These are phyloP conservation scores for Tuber microsphaerosporum DNA, from an alignment of 495 filamentous ascomycete species.

Conservation along the genomic window DNA sequence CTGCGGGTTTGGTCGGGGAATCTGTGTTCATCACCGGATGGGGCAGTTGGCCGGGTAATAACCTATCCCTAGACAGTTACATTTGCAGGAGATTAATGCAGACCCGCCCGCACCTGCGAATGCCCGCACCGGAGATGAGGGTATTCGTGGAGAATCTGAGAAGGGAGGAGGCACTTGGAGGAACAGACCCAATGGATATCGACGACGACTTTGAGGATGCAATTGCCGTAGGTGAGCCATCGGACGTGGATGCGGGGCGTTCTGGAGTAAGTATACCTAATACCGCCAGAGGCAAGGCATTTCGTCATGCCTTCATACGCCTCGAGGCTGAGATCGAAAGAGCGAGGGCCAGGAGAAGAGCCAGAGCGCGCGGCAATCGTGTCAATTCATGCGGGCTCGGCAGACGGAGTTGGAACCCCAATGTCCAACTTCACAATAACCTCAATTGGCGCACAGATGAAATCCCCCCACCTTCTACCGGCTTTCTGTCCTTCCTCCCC, in stretches of 20 bases:
- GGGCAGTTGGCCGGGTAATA: slow-evolving; percentile 6
- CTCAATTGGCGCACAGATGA: background rate
- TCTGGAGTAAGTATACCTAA: background rate
- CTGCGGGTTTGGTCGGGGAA: background rate
- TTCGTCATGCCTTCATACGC: background rate
- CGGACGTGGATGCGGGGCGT: background rate
- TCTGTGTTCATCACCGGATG: slow-evolving; percentile 8
- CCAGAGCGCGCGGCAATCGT: background rate
- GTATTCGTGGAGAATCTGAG: background rate
- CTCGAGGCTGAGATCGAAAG: background rate
- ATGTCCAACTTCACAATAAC: background rate
- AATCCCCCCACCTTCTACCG: background rate
- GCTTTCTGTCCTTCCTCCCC: background rate
- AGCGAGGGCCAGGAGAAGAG: background rate
- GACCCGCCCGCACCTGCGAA: slow-evolving; percentile 15
- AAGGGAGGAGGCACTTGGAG: slow-evolving; percentile 7
- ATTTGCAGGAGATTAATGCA: slow-evolving; percentile 6
- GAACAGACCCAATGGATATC: background rate
- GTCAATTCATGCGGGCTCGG: background rate
- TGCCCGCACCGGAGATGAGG: slow-evolving; percentile 11
- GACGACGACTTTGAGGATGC: background rate
- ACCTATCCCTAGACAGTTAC: background rate
- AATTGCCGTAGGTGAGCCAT: background rate
- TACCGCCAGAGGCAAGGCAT: background rate
- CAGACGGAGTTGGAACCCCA: background rate